Percentiles rank a stretch among this genome's conserved stretches.
phyloP scores from a whole-genome alignment of 176 grass and related monocot species.

The Oryza brachyantha region DNA sequence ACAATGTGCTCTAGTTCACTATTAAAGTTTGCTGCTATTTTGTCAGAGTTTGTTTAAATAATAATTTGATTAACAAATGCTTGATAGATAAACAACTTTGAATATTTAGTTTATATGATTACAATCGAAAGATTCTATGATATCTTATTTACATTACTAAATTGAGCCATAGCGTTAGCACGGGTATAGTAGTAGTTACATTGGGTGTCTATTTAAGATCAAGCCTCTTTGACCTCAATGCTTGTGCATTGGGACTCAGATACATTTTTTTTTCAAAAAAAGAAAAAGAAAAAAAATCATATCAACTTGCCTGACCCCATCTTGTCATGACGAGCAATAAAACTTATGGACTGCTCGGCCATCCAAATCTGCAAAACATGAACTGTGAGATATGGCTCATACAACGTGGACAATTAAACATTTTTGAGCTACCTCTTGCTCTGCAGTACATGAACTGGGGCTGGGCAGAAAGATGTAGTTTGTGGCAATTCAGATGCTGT shows the following conservation, averaged over 20 bases:
- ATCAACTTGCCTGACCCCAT: not conserved
- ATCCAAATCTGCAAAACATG: not conserved
- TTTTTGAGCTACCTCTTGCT: constrained; percentile 11
- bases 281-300: not conserved
- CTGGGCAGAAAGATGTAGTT: not conserved
- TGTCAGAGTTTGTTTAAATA: too few relatives aligned
- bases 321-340: not conserved
- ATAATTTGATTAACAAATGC: too few relatives aligned
- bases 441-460: not conserved
- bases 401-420: not conserved
- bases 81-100: too few relatives aligned
- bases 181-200: not conserved
- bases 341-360: not conserved
- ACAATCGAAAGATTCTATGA: too few relatives aligned
- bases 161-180: too few relatives aligned
- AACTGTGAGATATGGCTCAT: not conserved
- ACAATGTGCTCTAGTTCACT: not conserved
- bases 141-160: too few relatives aligned
- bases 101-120: too few relatives aligned
- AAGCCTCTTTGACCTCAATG: not conserved
- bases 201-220: not conserved
- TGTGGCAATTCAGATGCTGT: not conserved
- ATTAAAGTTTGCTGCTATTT: too few relatives aligned
- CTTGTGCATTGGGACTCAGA: not conserved
- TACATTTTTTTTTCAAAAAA: not conserved